Percentiles rank a stretch among this genome's conserved stretches.
These are phyloP conservation scores for Xylaria sp. DNA, from an alignment of 2,329 filamentous ascomycete genomes.

Conservation along the genomic window DNA sequence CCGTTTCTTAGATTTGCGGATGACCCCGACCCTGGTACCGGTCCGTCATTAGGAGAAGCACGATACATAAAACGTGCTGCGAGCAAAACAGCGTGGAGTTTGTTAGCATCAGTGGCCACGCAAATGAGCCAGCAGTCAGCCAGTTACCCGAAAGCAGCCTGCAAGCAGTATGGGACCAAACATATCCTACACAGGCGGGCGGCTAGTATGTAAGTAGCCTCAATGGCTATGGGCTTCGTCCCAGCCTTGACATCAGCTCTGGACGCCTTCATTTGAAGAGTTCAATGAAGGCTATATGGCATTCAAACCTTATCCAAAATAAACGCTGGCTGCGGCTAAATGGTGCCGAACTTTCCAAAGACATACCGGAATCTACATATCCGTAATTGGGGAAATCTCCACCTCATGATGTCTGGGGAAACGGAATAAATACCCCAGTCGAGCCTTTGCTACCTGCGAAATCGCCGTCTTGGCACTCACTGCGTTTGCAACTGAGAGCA, in stretches of 20 bases:
- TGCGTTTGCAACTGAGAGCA: not conserved
- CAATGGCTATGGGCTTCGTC: not conserved
- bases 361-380: conserved; percentile 14
- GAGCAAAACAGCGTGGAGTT: not conserved
- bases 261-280: not conserved
- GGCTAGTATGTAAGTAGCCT: too few relatives aligned
- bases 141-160: not conserved
- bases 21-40: not conserved
- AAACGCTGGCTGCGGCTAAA: conserved; percentile 25
- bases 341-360: conserved; percentile 2
- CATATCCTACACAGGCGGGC: not conserved
- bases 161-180: not conserved
- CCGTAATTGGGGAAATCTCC: conserved; percentile 13
- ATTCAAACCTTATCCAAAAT: not conserved
- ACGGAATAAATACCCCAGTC: conserved; percentile 19
- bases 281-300: not conserved
- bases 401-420: not conserved
- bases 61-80: not conserved
- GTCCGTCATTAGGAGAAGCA: not conserved
- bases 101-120: not conserved
- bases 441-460: not conserved
- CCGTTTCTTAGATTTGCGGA: not conserved
- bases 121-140: not conserved
- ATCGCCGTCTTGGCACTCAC: not conserved
- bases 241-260: not conserved